Evolutionary conservation across 352 stramenopile species (phyloP).

Genomic region (Pythium graminicola): DNA sequence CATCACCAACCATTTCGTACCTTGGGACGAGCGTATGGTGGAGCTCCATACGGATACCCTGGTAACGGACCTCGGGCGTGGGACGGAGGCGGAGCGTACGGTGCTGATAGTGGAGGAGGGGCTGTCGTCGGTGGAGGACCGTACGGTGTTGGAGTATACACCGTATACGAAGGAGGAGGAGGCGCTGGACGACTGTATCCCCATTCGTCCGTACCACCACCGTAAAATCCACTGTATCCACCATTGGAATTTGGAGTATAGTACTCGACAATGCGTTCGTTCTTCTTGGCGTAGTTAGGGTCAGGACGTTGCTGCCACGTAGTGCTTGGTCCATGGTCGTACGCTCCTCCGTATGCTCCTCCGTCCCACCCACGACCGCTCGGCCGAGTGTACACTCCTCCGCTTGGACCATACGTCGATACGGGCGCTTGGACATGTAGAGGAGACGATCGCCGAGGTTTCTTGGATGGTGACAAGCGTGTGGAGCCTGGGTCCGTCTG

Average conservation of each 20-base stretch:
- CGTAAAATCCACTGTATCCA: slow-evolving; percentile 1
- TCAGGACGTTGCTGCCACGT: slow-evolving; percentile 8
- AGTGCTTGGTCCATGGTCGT: not conserved
- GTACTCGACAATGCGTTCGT: slow-evolving; percentile 24
- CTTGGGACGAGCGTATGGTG: slow-evolving; percentile 12
- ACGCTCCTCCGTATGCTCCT: slow-evolving; percentile 8
- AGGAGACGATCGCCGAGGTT: slow-evolving; percentile 14
- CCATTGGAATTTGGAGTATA: slow-evolving; percentile 12
- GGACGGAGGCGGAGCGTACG: slow-evolving; percentile 1
- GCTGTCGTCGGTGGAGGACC: not conserved
- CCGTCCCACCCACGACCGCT: slow-evolving; percentile 9
- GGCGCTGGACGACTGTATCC: slow-evolving; percentile 4
- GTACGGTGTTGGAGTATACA: slow-evolving; percentile 6
- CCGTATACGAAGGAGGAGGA: slow-evolving; percentile 1
- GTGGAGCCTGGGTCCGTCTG: not conserved
- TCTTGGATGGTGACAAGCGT: slow-evolving; percentile 17
- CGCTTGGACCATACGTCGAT: slow-evolving; percentile 1
- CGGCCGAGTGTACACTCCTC: not conserved
- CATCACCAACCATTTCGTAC: not conserved
- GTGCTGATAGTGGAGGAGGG: slow-evolving; percentile 1
- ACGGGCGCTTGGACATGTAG: not conserved
- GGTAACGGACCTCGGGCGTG: not conserved
- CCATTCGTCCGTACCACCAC: not conserved
- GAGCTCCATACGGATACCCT: slow-evolving; percentile 6
- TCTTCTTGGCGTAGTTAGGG: slow-evolving; percentile 11